Conservation (phyloP, 192 early-diverging fungal species). For the Linnemannia elongata region DNA sequence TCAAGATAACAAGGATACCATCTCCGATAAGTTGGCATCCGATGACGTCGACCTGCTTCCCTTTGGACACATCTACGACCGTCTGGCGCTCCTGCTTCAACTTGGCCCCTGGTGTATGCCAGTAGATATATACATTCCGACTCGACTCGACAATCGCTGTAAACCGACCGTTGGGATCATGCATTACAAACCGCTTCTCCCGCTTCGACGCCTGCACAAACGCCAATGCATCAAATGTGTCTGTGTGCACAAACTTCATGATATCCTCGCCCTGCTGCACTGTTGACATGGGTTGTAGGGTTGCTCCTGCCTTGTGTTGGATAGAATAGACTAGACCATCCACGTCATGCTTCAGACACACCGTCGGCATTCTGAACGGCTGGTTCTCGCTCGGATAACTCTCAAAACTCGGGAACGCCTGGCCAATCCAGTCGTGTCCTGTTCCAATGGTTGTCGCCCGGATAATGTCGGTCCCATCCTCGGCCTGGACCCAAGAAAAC, state of each 20-base stretch:
- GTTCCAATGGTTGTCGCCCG: slow-evolving; percentile 62
- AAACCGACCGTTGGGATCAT: slow-evolving; percentile 66
- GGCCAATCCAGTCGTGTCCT: slow-evolving; percentile 75
- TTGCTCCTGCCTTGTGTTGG: slow-evolving; percentile 21
- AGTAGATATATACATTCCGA: slow-evolving; percentile 67
- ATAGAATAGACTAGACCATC: slow-evolving; percentile 78
- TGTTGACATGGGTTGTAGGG: slow-evolving; percentile 1
- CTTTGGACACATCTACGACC: slow-evolving; percentile 62
- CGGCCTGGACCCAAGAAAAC: slow-evolving; percentile 59
- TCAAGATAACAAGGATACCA: slow-evolving; percentile 58
- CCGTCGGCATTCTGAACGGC: slow-evolving; percentile 57
- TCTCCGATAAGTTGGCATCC: slow-evolving; percentile 62
- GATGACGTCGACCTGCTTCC: slow-evolving; percentile 59
- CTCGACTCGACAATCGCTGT: slow-evolving; percentile 65
- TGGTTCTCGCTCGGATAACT: slow-evolving; percentile 43
- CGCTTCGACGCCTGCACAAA: slow-evolving; percentile 84
- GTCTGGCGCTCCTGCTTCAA: slow-evolving; percentile 56
- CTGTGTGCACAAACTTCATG: slow-evolving; percentile 60
- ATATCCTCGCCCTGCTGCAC: slow-evolving; percentile 32
- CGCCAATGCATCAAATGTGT: slow-evolving; percentile 76
- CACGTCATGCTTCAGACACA: slow-evolving; percentile 76
- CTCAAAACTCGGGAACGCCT: slow-evolving; percentile 46
- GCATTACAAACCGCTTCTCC: slow-evolving; percentile 72
- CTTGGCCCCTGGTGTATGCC: slow-evolving; percentile 41
- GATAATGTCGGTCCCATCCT: slow-evolving; percentile 55